A percentile compares a stretch with the other conserved stretches of the same genome.
Evolutionary conservation across 768 basidiomycete species (phyloP).

Genomic region (Porpolomopsis calyptriformis): DNA sequence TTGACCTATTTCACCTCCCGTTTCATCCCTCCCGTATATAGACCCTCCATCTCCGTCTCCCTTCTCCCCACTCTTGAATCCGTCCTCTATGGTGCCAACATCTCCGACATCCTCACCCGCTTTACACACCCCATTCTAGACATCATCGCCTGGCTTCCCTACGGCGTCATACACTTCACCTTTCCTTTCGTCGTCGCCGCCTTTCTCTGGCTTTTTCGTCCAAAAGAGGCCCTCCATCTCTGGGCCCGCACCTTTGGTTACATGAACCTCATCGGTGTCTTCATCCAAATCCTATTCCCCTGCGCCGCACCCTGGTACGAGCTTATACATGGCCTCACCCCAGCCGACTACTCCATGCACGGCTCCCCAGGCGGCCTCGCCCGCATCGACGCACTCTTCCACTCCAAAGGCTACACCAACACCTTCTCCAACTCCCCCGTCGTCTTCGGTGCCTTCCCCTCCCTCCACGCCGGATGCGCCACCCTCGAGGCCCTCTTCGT

Average conservation of each 20-base stretch:
- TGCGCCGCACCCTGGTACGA: conserved; percentile 98
- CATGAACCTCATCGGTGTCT: conserved; percentile 82
- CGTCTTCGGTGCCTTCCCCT: conserved; percentile 95
- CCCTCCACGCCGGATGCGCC: conserved; percentile 81
- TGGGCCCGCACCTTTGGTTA: conserved; percentile 88
- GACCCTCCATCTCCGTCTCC: conserved; percentile 83
- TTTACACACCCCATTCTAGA: conserved; percentile 90
- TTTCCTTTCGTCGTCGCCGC: conserved; percentile 80
- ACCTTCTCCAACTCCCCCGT: conserved; percentile 82
- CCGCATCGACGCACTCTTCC: conserved; percentile 85
- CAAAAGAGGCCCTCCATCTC: conserved; percentile 66
- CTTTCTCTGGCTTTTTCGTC: conserved; percentile 82
- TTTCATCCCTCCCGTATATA: conserved; percentile 66
- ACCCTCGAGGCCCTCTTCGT: conserved; percentile 91
- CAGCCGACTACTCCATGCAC: conserved; percentile 84
- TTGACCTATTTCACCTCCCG: conserved; percentile 78
- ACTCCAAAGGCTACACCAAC: conserved; percentile 61
- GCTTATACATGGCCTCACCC: conserved; percentile 89
- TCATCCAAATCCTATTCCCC: conserved; percentile 81
- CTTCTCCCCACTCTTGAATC: conserved; percentile 91
- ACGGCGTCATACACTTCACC: conserved; percentile 88
- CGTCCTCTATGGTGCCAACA: conserved; percentile 94
- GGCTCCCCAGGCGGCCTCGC: conserved; percentile 91
- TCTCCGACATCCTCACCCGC: conserved; percentile 91
- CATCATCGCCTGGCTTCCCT: conserved; percentile 91